These are phyloP conservation scores for Lantana camara DNA, from an alignment of 257 asterid species.

Conservation along the genomic window DNA sequence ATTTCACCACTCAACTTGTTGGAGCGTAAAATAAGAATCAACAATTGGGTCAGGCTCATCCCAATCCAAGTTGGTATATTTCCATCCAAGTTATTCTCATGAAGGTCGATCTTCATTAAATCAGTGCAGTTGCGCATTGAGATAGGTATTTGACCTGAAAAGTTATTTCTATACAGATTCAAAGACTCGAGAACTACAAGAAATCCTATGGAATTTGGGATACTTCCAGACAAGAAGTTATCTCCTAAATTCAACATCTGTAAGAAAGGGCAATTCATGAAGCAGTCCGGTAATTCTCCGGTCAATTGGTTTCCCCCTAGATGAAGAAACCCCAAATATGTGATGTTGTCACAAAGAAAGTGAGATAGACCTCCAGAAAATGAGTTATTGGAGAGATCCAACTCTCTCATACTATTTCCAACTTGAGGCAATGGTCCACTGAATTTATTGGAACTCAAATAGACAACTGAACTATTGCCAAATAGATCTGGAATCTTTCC, in stretches of 20 bases:
- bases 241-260: conserved; percentile 21
- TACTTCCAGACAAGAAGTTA: conserved; percentile 33
- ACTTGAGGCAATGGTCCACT: conserved; percentile 34
- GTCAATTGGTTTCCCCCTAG: conserved; percentile 29
- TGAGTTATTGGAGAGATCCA: conserved; percentile 40
- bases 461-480: background rate
- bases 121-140: conserved; percentile 25
- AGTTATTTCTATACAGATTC: conserved; percentile 24
- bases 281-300: conserved; percentile 40
- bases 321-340: too few relatives aligned
- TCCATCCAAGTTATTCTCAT: conserved; percentile 28
- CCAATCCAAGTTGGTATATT: conserved; percentile 39
- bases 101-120: conserved; percentile 26
- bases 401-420: background rate
- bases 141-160: conserved; percentile 34
- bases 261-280: conserved; percentile 18
- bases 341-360: conserved; percentile 29
- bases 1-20: conserved; percentile 33
- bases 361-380: conserved; percentile 22
- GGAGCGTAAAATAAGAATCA: conserved; percentile 33
- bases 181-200: conserved; percentile 25
- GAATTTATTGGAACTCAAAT: conserved; percentile 35
- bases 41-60: background rate
- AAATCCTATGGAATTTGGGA: conserved; percentile 34
- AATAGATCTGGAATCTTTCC: conserved; percentile 6